Evolutionary conservation across 306 rosid genomes (phyloP).

Genomic region (Styphnolobium japonicum): DNA sequence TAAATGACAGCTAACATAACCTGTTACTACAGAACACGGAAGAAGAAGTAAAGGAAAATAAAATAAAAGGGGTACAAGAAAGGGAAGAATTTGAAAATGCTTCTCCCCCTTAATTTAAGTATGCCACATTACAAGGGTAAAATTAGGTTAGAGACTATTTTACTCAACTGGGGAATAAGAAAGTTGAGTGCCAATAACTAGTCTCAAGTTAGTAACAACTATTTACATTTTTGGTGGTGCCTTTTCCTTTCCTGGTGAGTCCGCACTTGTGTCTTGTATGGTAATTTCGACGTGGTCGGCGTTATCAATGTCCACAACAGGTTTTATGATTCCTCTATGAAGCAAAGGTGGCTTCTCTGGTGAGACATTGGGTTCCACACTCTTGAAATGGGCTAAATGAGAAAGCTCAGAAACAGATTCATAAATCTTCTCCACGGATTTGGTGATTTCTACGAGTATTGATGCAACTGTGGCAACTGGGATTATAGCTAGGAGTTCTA

Average conservation of each 20-base stretch:
- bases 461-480: slow-evolving; percentile 65
- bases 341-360: slow-evolving; percentile 61
- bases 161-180: slow-evolving; percentile 28
- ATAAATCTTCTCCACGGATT: slow-evolving; percentile 57
- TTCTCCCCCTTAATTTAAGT: slow-evolving; percentile 6
- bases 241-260: slow-evolving; percentile 27
- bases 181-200: slow-evolving; percentile 16
- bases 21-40: not conserved
- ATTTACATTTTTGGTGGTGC: slow-evolving; percentile 34
- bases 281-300: slow-evolving; percentile 44
- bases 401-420: slow-evolving; percentile 72
- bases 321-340: slow-evolving; percentile 71
- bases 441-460: slow-evolving; percentile 60
- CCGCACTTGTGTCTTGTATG: slow-evolving; percentile 27
- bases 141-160: not conserved
- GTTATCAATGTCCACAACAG: slow-evolving; percentile 41
- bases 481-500: slow-evolving; percentile 48
- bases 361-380: slow-evolving; percentile 36
- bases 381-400: slow-evolving; percentile 55
- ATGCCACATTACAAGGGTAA: not conserved
- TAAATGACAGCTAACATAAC: slow-evolving; percentile 17
- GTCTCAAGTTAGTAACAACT: slow-evolving; percentile 24
- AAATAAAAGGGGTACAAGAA: not conserved
- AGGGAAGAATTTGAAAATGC: slow-evolving; percentile 30
- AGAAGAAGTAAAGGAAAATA: not conserved